Percentiles rank a stretch among this genome's conserved stretches.
Conservation (phyloP, 768 basidiomycete genomes). For the Leccinum disarticulatum region DNA sequence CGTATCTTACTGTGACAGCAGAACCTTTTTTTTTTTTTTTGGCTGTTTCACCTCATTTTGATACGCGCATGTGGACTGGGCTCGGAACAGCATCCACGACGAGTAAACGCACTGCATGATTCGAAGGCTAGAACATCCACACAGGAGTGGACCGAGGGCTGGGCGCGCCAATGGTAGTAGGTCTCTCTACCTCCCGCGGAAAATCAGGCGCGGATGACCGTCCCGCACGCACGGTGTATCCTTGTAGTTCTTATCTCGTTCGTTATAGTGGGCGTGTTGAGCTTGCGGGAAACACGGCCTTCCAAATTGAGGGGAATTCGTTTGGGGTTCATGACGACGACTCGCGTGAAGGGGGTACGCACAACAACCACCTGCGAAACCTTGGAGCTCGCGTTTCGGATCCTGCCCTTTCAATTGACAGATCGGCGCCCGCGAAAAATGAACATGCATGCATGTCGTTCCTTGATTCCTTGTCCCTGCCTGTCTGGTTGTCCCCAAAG, state of each 20-base stretch:
- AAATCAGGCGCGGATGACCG: neutral
- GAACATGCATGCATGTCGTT: neutral
- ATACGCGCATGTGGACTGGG: constrained; percentile 1
- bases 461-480: neutral
- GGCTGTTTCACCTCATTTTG: neutral
- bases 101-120: neutral
- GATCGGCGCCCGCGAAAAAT: neutral
- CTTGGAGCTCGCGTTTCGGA: neutral
- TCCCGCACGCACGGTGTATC: neutral
- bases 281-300: constrained; percentile 9
- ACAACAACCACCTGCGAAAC: neutral
- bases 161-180: neutral
- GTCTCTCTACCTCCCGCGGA: neutral
- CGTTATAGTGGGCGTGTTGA: neutral
- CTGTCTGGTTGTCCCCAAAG: neutral
- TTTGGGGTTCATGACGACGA: neutral
- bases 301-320: neutral
- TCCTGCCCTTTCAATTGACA: neutral
- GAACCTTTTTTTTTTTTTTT: constrained; percentile 5
- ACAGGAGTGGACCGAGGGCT: neutral
- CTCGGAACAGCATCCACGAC: neutral
- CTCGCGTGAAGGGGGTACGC: neutral
- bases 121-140: neutral
- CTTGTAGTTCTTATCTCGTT: neutral
- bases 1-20: neutral